These are phyloP conservation scores for Calonectria leucothoes DNA, from an alignment of 2,329 filamentous ascomycete species.

Conservation along the genomic window DNA sequence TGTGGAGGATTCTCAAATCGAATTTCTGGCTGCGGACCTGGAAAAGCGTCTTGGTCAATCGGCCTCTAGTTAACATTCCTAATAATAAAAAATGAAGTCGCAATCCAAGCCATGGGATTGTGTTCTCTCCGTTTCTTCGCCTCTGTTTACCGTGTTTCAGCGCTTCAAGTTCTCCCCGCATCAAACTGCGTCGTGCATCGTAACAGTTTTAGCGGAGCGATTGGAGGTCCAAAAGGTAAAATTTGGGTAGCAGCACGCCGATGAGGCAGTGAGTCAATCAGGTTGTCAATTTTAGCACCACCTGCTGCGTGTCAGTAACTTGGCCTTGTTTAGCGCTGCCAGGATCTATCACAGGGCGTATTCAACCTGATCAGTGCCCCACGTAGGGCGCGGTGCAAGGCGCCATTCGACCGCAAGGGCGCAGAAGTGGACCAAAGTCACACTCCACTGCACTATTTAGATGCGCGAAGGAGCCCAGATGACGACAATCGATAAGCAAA, in stretches of 20 bases:
- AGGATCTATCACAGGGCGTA: background rate
- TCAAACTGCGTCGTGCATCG: background rate
- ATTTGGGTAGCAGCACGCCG: no score
- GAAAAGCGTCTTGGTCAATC: background rate
- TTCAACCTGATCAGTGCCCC: background rate
- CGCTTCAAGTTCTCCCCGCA: background rate
- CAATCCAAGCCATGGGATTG: background rate
- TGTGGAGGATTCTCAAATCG: constrained; percentile 7
- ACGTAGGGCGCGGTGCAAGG: background rate
- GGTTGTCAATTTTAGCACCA: no score
- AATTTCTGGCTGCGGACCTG: background rate
- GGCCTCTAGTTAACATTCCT: background rate
- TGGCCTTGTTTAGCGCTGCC: background rate
- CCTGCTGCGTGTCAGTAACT: background rate
- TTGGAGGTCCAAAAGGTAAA: no score
- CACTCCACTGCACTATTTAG: background rate
- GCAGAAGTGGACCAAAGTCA: background rate
- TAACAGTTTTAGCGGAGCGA: no score
- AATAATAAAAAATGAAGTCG: background rate
- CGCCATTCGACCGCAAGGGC: background rate
- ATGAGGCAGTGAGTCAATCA: no score
- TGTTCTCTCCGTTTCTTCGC: background rate
- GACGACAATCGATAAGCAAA: background rate
- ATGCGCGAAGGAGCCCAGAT: background rate
- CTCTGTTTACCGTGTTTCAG: background rate